These are phyloP conservation scores for Suillus alpinus DNA, from an alignment of 768 basidiomycete species.

Conservation along the genomic window DNA sequence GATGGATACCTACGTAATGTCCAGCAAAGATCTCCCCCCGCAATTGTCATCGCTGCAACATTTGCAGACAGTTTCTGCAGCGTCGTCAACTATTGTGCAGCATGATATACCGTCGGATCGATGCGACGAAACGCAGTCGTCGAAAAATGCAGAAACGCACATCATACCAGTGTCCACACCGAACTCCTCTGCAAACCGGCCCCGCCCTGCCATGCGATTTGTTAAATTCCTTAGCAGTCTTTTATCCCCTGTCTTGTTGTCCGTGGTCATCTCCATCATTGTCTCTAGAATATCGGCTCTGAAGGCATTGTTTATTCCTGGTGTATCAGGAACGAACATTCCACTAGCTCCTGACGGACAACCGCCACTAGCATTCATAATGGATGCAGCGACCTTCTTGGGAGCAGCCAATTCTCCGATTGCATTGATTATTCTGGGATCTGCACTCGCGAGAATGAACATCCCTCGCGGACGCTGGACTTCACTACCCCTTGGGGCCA, in stretches of 20 bases:
- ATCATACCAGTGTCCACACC: background rate
- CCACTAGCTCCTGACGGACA: slow-evolving; percentile 61
- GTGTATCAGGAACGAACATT: slow-evolving; percentile 41
- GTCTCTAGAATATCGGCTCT: slow-evolving; percentile 55
- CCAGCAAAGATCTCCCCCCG: background rate
- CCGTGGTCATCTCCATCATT: slow-evolving; percentile 53
- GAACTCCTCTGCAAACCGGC: background rate
- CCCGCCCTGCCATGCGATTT: background rate
- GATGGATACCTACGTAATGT: background rate
- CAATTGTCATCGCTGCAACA: background rate
- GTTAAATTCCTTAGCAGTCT: slow-evolving; percentile 35
- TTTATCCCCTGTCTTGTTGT: slow-evolving; percentile 46
- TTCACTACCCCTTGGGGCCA: slow-evolving; percentile 50
- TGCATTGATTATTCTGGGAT: slow-evolving; percentile 60
- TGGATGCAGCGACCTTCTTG: slow-evolving; percentile 56
- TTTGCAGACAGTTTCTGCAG: background rate
- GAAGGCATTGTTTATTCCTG: slow-evolving; percentile 56
- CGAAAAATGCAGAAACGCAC: background rate
- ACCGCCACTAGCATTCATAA: slow-evolving; percentile 60
- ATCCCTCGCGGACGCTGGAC: slow-evolving; percentile 46
- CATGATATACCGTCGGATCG: background rate
- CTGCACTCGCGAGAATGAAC: slow-evolving; percentile 58
- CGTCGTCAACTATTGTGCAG: slow-evolving; percentile 6
- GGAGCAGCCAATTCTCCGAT: slow-evolving; percentile 64
- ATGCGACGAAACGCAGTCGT: background rate